Percentiles rank a stretch among this genome's conserved stretches.
Conservation (phyloP, 352 stramenopile species). For the Thalassiosira exigua region DNA sequence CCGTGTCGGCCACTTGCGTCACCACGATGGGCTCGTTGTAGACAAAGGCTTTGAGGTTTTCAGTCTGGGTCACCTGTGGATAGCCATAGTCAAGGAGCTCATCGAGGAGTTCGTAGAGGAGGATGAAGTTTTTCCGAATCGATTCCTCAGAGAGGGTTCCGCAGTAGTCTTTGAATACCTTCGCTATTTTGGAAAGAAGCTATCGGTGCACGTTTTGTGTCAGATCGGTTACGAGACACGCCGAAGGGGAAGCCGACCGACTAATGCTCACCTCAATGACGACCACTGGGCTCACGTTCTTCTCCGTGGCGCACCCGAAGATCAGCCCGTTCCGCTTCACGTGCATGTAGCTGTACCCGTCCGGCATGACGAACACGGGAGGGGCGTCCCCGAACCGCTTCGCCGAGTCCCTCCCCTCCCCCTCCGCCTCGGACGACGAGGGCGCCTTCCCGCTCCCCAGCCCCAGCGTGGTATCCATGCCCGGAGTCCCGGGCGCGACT, state of each 20-base stretch:
- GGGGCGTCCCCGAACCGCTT: slow-evolving; percentile 90
- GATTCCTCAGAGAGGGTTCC: slow-evolving; percentile 98
- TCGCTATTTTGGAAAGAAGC: too few species aligned
- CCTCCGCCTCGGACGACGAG: slow-evolving; percentile 16
- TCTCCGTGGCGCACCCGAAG: slow-evolving; percentile 96
- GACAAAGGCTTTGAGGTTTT: slow-evolving; percentile 94
- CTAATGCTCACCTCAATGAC: slow-evolving; percentile 94
- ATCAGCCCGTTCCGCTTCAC: slow-evolving; percentile 98
- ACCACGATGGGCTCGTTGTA: slow-evolving; percentile 97
- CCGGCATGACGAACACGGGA: slow-evolving; percentile 94
- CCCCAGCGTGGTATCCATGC: slow-evolving; percentile 47
- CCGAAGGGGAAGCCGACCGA: too few species aligned
- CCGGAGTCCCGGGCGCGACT: slow-evolving; percentile 41
- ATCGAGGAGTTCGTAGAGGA: slow-evolving; percentile 99
- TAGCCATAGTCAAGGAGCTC: slow-evolving; percentile 99
- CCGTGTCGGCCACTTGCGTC: slow-evolving; percentile 91
- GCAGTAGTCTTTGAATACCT: slow-evolving; percentile 99
- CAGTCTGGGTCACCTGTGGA: slow-evolving; percentile 92
- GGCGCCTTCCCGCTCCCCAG: slow-evolving; percentile 17
- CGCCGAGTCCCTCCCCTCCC: slow-evolving; percentile 29
- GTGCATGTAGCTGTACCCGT: slow-evolving; percentile 97
- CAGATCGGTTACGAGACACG: too few species aligned
- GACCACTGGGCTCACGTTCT: slow-evolving; percentile 95
- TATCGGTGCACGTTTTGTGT: too few species aligned
- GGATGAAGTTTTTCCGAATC: slow-evolving; percentile 99